Evolutionary conservation across 2,329 filamentous ascomycete genomes (phyloP), one percentile per base, ranked within the genome.

Genomic region (Xylaria sp.): DNA sequence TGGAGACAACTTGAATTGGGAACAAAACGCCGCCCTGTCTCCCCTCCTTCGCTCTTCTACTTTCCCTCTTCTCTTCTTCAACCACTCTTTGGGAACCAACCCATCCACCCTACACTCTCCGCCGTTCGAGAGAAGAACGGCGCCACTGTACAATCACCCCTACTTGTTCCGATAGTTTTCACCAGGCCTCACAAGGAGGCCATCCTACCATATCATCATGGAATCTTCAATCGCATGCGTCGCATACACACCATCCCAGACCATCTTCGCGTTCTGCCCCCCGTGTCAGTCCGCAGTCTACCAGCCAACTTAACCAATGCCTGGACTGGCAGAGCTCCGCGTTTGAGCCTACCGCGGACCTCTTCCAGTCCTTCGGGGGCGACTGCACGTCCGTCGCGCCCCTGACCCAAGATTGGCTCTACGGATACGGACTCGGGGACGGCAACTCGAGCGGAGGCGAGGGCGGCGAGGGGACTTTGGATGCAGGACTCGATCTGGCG

Each of bases 121-220:
- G 76, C 74, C 74, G 76, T 78, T 77, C 74, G 66, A 66, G 67
- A 63, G 48, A 66, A 65, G 69, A 67, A 73, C 77, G 77, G 76
- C 75, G 73, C 62, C 34, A 63, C 65, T 70, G 67, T 64, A 74
- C 72, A 73, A 78, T 78, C 64, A 62, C 71, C 63, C 56, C 71
- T 70, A 67, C 71, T 52, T 73, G 66, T 73, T 55, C 57, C 37
- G 34, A 57, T 65, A 75, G 71, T 77, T 77, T 70, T 69, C 70
- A 68, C 73, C 75, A 72, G 77, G 76, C 76, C 77, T 78, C 77
- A 72, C 57, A 72, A 69, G 69, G 75, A 79, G 76, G 76, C 73
- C 74, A 69, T 65, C 62, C 51, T 68, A 78, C 48, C 67, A 78
- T 79, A 76, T 74, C 76, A 70, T 41, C 67, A 78, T 78, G 78